A percentile compares a stretch with the other conserved stretches of the same genome.
phyloP scores from a whole-genome alignment of 495 filamentous ascomycete species.

The Viridothelium virens region DNA sequence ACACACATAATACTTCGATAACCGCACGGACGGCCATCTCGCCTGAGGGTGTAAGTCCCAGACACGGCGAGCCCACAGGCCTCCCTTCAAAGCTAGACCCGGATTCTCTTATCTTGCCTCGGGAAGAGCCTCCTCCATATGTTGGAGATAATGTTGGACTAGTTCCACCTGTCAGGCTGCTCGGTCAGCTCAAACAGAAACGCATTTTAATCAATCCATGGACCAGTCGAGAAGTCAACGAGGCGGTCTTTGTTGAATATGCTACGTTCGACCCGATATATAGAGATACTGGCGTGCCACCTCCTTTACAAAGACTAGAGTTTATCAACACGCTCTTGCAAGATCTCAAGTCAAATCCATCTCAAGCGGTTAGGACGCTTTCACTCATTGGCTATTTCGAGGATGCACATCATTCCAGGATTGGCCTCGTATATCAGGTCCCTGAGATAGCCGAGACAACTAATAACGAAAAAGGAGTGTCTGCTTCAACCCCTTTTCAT shows the following conservation, averaged over 20 bases:
- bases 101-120: constrained; percentile 29
- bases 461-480: constrained; percentile 37
- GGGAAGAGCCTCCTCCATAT: constrained; percentile 38
- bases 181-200: constrained; percentile 32
- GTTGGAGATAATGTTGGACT: constrained; percentile 27
- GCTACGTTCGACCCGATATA: constrained; percentile 57
- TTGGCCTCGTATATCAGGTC: constrained; percentile 77
- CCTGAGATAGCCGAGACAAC: constrained; percentile 43
- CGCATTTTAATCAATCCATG: constrained; percentile 35
- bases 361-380: constrained; percentile 53
- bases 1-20: constrained; percentile 16
- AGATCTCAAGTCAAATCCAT: constrained; percentile 37
- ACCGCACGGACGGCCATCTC: constrained; percentile 13
- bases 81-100: constrained; percentile 31
- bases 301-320: constrained; percentile 57
- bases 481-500: constrained; percentile 32
- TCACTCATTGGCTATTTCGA: constrained; percentile 77
- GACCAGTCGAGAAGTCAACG: constrained; percentile 31
- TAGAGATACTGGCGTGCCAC: constrained; percentile 53
- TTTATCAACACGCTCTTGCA: constrained; percentile 50
- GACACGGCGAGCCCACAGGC: constrained; percentile 2
- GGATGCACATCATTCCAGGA: constrained; percentile 65
- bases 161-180: constrained; percentile 27
- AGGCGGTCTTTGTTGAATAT: constrained; percentile 60
- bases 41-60: constrained; percentile 10